Evolutionary conservation across 1,284 basidiomycete genomes (phyloP).

Genomic region (Cryptococcus wingfieldii): DNA sequence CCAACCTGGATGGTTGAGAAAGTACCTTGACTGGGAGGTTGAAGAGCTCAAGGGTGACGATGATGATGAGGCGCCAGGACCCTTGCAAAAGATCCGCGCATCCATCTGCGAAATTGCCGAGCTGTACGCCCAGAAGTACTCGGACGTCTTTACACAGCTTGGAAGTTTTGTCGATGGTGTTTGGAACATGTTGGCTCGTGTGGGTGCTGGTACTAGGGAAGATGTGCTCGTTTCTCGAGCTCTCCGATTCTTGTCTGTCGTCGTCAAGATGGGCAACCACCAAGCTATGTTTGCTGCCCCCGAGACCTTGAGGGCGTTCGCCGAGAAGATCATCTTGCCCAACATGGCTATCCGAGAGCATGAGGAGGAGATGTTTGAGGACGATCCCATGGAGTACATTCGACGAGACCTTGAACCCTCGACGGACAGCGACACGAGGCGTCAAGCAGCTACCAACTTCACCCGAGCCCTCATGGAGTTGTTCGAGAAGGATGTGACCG

Average conservation of each 20-base stretch:
- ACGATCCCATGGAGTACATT: conserved; percentile 94
- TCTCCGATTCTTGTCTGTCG: conserved; percentile 84
- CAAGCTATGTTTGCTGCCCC: conserved; percentile 57
- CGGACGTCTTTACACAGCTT: conserved; percentile 78
- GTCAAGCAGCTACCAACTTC: conserved; percentile 90
- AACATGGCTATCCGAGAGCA: conserved; percentile 72
- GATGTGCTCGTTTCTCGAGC: conserved; percentile 92
- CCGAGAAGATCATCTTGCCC: conserved; percentile 87
- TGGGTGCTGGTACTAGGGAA: conserved; percentile 61
- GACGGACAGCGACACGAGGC: conserved; percentile 63
- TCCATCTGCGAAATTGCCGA: conserved; percentile 88
- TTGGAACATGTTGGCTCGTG: conserved; percentile 79
- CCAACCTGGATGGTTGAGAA: conserved; percentile 65
- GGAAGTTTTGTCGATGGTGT: conserved; percentile 82
- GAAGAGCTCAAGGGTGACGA: conserved; percentile 65
- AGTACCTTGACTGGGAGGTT: conserved; percentile 74
- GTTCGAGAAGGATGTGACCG: conserved; percentile 76
- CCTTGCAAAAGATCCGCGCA: conserved; percentile 82
- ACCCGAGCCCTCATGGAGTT: conserved; percentile 78
- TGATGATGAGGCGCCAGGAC: conserved; percentile 76
- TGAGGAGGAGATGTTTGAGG: conserved; percentile 73
- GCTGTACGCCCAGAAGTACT: conserved; percentile 87
- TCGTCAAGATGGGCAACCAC: conserved; percentile 81
- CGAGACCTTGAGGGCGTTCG: conserved; percentile 75
- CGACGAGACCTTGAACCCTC: conserved; percentile 68